These are phyloP conservation scores for Chalciporus sp. DNA, from an alignment of 1,284 basidiomycete genomes.

Conservation along the genomic window DNA sequence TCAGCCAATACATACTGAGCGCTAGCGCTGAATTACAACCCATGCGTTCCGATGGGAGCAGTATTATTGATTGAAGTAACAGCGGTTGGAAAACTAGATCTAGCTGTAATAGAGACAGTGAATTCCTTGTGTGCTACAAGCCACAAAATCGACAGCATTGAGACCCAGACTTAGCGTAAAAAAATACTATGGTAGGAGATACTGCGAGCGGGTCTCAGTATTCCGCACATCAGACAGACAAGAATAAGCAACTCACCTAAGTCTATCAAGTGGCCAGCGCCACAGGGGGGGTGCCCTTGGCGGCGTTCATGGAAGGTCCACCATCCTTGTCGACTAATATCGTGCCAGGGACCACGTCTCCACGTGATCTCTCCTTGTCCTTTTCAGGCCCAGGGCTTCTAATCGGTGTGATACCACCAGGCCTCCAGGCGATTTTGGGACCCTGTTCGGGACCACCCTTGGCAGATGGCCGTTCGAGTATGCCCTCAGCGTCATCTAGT, in stretches of 20 bases:
- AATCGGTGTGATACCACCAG: conserved; percentile 10
- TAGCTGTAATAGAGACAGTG: conserved; percentile 30
- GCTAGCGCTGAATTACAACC: too few species aligned
- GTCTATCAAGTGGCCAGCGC: conserved; percentile 31
- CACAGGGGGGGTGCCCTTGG: conserved; percentile 19
- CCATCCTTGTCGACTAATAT: conserved; percentile 36
- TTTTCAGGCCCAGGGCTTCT: conserved; percentile 24
- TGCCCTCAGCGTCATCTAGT: conserved; percentile 51
- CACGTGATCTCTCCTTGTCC: conserved; percentile 36
- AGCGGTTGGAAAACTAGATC: too few species aligned
- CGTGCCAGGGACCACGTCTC: conserved; percentile 36
- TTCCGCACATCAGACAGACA: not conserved
- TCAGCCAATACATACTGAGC: too few species aligned
- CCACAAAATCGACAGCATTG: conserved; percentile 28
- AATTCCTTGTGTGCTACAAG: conserved; percentile 24
- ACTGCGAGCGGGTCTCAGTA: conserved; percentile 18
- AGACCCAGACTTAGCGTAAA: conserved; percentile 16
- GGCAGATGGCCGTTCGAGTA: conserved; percentile 52
- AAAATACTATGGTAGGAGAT: conserved; percentile 4
- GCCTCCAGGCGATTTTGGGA: conserved; percentile 44
- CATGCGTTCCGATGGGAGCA: too few species aligned
- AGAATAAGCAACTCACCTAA: conserved; percentile 20
- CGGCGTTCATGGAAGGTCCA: conserved; percentile 12
- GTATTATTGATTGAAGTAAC: too few species aligned
- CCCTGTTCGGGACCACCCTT: conserved; percentile 56